Evolutionary conservation across 495 filamentous ascomycete genomes (phyloP), one percentile per base, ranked within the genome.

Genomic region (Amorphotheca resinae): DNA sequence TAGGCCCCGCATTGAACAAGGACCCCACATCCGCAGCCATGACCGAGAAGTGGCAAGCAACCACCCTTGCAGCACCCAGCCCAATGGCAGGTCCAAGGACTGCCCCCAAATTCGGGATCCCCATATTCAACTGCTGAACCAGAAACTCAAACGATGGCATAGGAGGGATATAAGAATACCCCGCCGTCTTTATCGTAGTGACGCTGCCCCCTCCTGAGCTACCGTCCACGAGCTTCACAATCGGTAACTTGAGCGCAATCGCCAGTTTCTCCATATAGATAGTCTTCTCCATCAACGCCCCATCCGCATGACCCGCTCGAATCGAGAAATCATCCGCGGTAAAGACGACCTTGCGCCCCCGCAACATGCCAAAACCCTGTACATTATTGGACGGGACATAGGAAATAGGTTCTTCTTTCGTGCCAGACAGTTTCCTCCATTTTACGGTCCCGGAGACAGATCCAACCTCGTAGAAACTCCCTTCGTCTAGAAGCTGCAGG

Each of bases 301-400:
- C 75, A 56, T 80, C 76, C 0, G 74, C 72, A 63, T 80, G 76
- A 3, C 75, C 76, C 26, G 73, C 72, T 4, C 76, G 58, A 22
- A 80, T 70, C n/a, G 69, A 74, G 38, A 77, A 78, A 49, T 80
- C 76, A 48, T 79, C 76, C 5, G 73, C 73, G 1, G 75, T 77
- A 31, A 80, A 64, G 4, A 78, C 57, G 0, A 79, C 62, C 28
- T 68, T 68, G 12, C 76, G 60, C 1, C 73, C 73, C 12, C 62
- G 51, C 7, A 79, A 54, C 36, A 53, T 63, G 0, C 74, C 67
- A 42, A 68, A 65, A 9, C 68, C 67, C 52, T 76, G 70, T 7
- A 76, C 62, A 54, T 74, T 77, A 43, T 75, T 77, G 42, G 66
- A 70, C 0, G 72, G 71, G 3, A 69, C 53, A 40, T 69, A 74